Evolutionary conservation across 306 rosid species (phyloP).

Genomic region (Cucurbita argyrosperma): DNA sequence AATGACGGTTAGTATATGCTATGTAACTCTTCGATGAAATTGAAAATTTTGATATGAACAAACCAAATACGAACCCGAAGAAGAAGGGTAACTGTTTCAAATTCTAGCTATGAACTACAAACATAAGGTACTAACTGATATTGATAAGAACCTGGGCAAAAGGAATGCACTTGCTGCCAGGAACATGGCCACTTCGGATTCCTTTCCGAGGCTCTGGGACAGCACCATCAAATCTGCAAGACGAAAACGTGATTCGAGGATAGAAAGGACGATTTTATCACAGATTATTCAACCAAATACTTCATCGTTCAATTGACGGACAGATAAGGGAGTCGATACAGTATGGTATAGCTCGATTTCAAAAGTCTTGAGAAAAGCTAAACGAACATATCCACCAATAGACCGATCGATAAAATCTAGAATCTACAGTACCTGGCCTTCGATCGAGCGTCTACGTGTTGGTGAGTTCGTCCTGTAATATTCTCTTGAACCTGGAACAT

Average conservation of each 20-base stretch:
- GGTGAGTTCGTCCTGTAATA: conserved; percentile 47
- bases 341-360: not conserved
- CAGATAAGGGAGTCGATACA: not conserved
- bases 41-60: not conserved
- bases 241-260: not conserved
- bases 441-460: conserved; percentile 80
- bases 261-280: not conserved
- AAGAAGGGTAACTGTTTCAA: not conserved
- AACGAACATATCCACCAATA: not conserved
- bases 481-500: conserved; percentile 47
- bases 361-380: not conserved
- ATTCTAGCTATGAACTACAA: not conserved
- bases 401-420: not conserved
- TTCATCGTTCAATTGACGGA: not conserved
- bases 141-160: not conserved
- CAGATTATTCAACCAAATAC: not conserved
- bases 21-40: not conserved
- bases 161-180: conserved; percentile 7
- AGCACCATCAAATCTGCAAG: conserved; percentile 3
- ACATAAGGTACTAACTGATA: not conserved
- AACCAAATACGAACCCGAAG: not conserved
- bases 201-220: conserved; percentile 4
- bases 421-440: conserved; percentile 54
- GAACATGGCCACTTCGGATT: conserved; percentile 5
- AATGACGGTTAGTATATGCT: not conserved